phyloP scores from a whole-genome alignment of 2,329 filamentous ascomycete genomes.

The Fusarium sp. region DNA sequence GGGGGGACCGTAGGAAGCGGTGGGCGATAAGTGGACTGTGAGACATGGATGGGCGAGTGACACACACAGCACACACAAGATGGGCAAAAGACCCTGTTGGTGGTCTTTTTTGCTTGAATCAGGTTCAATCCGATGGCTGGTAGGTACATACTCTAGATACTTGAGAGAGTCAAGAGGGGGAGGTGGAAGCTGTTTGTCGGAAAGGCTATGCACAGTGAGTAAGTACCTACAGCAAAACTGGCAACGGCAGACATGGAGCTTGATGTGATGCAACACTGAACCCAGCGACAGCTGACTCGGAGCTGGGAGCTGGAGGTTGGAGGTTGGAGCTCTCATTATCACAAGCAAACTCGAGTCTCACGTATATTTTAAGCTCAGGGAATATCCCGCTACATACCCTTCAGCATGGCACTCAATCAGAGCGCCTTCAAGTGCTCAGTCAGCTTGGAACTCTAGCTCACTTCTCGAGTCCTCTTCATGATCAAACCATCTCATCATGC shows the following conservation, averaged over 20 bases:
- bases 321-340: slow-evolving; percentile 2
- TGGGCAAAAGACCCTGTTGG: slow-evolving; percentile 30
- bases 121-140: not conserved
- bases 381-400: not conserved
- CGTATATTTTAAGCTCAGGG: not conserved
- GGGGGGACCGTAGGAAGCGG: slow-evolving; percentile 7
- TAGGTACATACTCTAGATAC: not conserved
- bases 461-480: not conserved
- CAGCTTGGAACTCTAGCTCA: not conserved
- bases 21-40: slow-evolving; percentile 43
- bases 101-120: slow-evolving; percentile 8
- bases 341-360: slow-evolving; percentile 22
- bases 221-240: too few relatives aligned
- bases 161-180: not conserved
- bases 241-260: not conserved
- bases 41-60: slow-evolving; percentile 43
- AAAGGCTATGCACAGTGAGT: not conserved
- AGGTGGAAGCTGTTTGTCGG: not conserved
- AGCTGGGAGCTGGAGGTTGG: slow-evolving; percentile 16
- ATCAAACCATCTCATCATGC: slow-evolving; percentile 8
- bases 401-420: not conserved
- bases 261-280: not conserved
- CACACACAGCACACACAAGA: slow-evolving; percentile 32
- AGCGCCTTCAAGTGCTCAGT: not conserved
- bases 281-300: slow-evolving; percentile 17